Conservation (phyloP, 306 rosid genomes). For the Canavalia ensiformis region DNA sequence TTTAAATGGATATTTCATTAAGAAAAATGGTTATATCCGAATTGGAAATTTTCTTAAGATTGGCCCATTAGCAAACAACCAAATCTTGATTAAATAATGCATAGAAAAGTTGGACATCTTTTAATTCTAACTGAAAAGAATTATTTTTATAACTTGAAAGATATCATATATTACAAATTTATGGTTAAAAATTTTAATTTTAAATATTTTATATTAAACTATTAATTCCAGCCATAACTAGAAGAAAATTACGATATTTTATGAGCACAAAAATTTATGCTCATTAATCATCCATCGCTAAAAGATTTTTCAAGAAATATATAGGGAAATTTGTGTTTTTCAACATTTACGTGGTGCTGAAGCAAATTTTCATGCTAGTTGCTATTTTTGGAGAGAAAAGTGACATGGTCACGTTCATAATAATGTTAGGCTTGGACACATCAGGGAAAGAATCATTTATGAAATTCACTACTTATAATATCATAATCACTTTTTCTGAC, state of each 20-base stretch:
- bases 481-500: too few species aligned
- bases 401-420: not conserved
- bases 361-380: not conserved
- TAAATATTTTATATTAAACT: not conserved
- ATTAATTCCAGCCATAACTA: not conserved
- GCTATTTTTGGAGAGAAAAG: not conserved
- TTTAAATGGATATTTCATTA: too few species aligned
- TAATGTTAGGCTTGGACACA: slow-evolving; percentile 8
- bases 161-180: too few species aligned
- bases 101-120: too few species aligned
- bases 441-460: not conserved
- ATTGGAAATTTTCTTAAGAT: too few species aligned
- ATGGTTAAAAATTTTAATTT: not conserved
- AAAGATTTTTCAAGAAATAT: not conserved
- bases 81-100: too few species aligned
- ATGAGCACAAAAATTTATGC: not conserved
- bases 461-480: not conserved
- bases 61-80: too few species aligned
- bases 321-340: not conserved
- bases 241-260: not conserved
- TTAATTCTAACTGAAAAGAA: too few species aligned
- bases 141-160: too few species aligned
- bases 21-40: too few species aligned
- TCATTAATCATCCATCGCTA: not conserved
- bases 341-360: not conserved